Conservation (phyloP, 2,329 filamentous ascomycete species). For the Monilinia polystroma region DNA sequence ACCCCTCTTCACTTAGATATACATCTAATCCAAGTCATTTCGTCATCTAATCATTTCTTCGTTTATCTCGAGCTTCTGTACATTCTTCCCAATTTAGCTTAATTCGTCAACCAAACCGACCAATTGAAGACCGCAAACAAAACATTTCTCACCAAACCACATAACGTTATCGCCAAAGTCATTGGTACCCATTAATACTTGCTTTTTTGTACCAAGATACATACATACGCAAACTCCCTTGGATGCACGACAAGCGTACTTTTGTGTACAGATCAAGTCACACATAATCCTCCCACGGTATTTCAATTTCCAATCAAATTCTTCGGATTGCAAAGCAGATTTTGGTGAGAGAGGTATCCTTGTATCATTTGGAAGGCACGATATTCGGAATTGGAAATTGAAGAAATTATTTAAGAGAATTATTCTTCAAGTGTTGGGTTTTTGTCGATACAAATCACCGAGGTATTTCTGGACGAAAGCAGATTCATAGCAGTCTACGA, state of each 20-base stretch:
- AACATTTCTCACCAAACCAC: background rate
- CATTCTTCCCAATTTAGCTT: background rate
- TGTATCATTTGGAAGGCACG: conserved; percentile 1
- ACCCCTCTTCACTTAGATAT: background rate
- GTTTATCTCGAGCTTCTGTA: background rate
- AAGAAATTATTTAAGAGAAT: background rate
- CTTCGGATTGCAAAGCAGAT: conserved; percentile 17
- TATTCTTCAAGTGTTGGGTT: background rate
- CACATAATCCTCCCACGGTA: background rate
- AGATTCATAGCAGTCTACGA: background rate
- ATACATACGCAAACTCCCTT: too few relatives aligned
- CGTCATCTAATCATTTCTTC: background rate
- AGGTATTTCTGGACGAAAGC: background rate
- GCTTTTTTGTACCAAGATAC: background rate
- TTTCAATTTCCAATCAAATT: conserved; percentile 17
- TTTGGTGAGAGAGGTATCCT: conserved; percentile 11
- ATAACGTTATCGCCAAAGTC: background rate
- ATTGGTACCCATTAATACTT: conserved; percentile 2
- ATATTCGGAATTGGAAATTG: background rate
- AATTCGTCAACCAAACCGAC: background rate
- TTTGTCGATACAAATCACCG: background rate
- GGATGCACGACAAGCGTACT: background rate
- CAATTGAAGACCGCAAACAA: conserved; percentile 11
- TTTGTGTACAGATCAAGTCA: background rate
- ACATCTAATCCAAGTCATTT: conserved; percentile 5